Percentiles rank a stretch among this genome's conserved stretches.
Evolutionary conservation across 331 rosid genomes (phyloP).

Genomic region (Cydonia oblonga): DNA sequence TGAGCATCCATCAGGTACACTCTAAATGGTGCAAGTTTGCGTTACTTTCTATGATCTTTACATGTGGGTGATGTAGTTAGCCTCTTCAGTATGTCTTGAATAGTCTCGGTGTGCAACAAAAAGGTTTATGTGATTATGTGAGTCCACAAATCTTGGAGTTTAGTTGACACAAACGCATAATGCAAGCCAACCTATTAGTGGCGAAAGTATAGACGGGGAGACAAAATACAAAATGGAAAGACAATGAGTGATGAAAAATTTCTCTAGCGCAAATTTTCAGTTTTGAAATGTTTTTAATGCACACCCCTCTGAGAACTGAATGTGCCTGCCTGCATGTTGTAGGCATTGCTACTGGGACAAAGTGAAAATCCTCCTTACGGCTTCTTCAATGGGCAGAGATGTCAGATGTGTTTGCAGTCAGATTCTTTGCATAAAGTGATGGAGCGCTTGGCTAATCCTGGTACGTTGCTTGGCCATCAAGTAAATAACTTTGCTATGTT

Average conservation of each 20-base stretch:
- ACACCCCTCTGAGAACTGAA: neutral
- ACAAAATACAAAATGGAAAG: neutral
- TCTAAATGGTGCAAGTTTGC: neutral
- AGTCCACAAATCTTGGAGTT: neutral
- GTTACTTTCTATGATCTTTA: neutral
- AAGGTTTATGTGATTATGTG: too few species aligned
- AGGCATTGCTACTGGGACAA: constrained; percentile 90
- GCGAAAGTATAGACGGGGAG: neutral
- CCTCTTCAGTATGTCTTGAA: neutral
- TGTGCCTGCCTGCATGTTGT: neutral
- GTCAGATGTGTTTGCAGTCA: constrained; percentile 89
- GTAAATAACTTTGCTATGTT: neutral
- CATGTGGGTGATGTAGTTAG: neutral
- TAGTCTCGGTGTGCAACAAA: too few species aligned
- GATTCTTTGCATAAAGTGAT: constrained; percentile 93
- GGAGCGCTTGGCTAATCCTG: constrained; percentile 88
- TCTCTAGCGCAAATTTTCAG: neutral
- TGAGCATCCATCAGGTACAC: constrained; percentile 77
- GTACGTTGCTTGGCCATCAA: constrained; percentile 11
- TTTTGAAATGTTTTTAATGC: neutral
- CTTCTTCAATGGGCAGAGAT: constrained; percentile 51
- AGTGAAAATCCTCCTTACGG: constrained; percentile 39
- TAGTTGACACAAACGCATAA: neutral
- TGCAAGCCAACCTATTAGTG: neutral
- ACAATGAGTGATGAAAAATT: neutral